These are phyloP conservation scores for Pseudopyricularia javanii DNA, from an alignment of 2,329 filamentous ascomycete genomes.

Conservation along the genomic window DNA sequence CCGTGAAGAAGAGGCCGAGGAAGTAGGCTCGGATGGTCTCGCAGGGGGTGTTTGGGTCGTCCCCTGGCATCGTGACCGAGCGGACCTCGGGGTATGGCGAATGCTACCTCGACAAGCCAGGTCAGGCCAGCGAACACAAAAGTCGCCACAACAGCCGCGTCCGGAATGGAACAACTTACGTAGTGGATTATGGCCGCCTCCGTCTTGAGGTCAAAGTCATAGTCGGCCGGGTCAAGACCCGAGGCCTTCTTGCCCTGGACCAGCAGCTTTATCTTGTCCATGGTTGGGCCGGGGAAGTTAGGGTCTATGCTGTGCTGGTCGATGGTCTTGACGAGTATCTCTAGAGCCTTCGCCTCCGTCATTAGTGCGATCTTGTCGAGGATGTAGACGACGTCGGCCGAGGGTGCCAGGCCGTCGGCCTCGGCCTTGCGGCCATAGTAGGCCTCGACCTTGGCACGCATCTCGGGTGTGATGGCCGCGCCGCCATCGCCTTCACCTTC, in stretches of 20 bases:
- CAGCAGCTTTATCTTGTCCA: constrained; percentile 23
- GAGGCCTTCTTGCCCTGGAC: constrained; percentile 23
- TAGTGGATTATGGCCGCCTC: constrained; percentile 24
- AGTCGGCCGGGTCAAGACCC: constrained; percentile 18
- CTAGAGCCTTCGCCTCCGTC: constrained; percentile 26
- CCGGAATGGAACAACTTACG: constrained; percentile 16
- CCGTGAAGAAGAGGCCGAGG: constrained; percentile 39
- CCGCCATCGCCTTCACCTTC: no score
- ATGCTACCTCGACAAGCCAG: constrained; percentile 19
- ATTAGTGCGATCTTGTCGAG: constrained; percentile 26
- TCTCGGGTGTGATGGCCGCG: neutral
- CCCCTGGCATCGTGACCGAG: constrained; percentile 42
- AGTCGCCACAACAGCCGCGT: neutral
- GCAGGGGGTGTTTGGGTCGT: constrained; percentile 33
- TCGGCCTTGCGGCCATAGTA: constrained; percentile 2
- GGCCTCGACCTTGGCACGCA: neutral
- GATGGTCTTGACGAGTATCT: constrained; percentile 24
- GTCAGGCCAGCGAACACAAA: neutral
- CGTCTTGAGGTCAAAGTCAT: constrained; percentile 24
- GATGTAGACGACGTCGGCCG: constrained; percentile 15
- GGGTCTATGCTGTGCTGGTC: constrained; percentile 30
- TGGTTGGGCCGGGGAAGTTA: constrained; percentile 29
- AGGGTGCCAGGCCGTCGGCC: neutral
- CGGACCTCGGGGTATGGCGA: constrained; percentile 46
- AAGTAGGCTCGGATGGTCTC: constrained; percentile 43